Conservation (phyloP, 1,284 basidiomycete genomes). For the Erythrobasidium hasegawianum region DNA sequence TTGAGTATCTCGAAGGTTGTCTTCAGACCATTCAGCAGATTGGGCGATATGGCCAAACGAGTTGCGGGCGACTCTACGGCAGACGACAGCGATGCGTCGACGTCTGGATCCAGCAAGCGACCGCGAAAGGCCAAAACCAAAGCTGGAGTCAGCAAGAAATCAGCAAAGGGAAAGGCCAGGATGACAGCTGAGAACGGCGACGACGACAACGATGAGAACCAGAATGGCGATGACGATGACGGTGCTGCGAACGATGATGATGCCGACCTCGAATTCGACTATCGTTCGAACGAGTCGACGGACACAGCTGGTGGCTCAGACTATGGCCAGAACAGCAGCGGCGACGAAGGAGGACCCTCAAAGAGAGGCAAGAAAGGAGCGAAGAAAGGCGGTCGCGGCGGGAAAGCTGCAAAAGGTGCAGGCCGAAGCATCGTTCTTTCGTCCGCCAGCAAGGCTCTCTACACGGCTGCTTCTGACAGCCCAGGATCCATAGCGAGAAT, state of each 20-base stretch:
- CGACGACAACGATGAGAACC: not conserved
- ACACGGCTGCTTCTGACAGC: constrained; percentile 15
- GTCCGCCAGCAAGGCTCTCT: constrained; percentile 26
- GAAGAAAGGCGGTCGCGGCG: constrained; percentile 17
- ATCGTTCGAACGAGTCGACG: constrained; percentile 31
- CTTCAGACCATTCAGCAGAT: too few species aligned
- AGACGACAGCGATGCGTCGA: constrained; percentile 34
- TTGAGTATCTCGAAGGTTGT: too few species aligned
- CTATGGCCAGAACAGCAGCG: constrained; percentile 2
- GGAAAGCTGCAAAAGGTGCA: constrained; percentile 8
- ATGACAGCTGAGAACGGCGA: too few species aligned
- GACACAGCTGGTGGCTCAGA: constrained; percentile 24
- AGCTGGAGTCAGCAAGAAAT: too few species aligned
- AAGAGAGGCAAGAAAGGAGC: not conserved
- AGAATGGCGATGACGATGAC: not conserved
- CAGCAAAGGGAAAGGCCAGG: not conserved
- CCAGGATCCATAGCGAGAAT: constrained; percentile 22
- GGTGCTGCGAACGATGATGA: constrained; percentile 23
- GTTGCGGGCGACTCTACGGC: constrained; percentile 26
- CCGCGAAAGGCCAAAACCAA: not conserved
- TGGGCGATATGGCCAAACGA: constrained; percentile 15
- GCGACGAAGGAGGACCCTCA: not conserved
- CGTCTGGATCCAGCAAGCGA: constrained; percentile 7
- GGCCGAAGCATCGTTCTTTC: constrained; percentile 17
- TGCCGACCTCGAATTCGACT: constrained; percentile 30